Evolutionary conservation across 2,329 filamentous ascomycete species (phyloP), one percentile per base, ranked within the genome.

Genomic region (Didymella pomorum): DNA sequence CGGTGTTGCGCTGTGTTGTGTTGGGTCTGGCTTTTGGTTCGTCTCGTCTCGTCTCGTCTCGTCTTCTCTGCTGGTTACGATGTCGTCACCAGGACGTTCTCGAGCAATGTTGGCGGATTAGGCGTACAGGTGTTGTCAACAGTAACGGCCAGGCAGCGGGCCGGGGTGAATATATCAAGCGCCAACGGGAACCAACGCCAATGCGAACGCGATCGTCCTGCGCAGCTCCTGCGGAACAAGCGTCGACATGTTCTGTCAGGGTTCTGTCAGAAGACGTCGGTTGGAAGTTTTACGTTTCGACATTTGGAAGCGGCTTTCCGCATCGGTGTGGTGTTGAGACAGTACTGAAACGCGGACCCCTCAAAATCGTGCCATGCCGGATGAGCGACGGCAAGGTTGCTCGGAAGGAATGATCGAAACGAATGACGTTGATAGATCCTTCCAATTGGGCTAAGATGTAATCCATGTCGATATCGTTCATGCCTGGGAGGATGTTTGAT

Each of bases 301-400:
- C n/a, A 49, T 65, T 54, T 21, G 64, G 68, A 46, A 56, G 51
- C 61, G 58, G 47, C n/a, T n/a, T n/a, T n/a, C n/a, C n/a, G n/a
- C n/a, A n/a, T n/a, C n/a, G 62, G 52, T 62, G 56, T 58, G 58
- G 25, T 42, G 64, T 54, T 74, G 71, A 66, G 70, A 75, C 72
- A 51, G 51, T 58, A 39, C 61, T 75, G 72, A 72, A 72, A 72
- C 70, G 45, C 35, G 31, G 57, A 25, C 44, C 56, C 41, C 20
- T 42, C 25, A 12, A 39, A 25, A 23, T 28, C 21, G 26, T n/a
- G 16, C 26, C 31, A 48, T 4, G 33, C 12, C 10, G 3, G 25
- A 29, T 5, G 54, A 47, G 41, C 35, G 29, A 37, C 48, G 11
- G 18, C 31, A 41, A 46, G 45, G 45, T 16, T 20, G n/a, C 16